Evolutionary conservation across 208 protist species (phyloP), one percentile per base, ranked within the genome.

Genomic region (Wallacemonas sp.): DNA sequence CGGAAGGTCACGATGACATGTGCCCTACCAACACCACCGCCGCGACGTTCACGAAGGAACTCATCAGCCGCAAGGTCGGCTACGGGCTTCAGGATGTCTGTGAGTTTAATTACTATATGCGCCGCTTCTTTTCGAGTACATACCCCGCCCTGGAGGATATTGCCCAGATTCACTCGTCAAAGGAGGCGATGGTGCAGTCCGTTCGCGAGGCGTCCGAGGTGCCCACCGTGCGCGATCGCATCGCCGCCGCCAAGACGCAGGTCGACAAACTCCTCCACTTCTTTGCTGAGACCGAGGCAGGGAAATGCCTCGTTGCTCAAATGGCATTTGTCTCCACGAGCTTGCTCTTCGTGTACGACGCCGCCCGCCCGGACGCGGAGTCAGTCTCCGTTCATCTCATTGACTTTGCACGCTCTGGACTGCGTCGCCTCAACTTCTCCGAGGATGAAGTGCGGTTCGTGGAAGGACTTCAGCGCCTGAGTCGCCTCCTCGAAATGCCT

Each of bases 261-360:
- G 39, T 87, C 3, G 23, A 69, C 3, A 43, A 72, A 6, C n/a
- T 93, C 0, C 26, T 90, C 8, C 11, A 80, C 41, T 93, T 90
- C 65, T 87, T 89, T 38, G 77, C 69, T 19, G 44, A 72, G 12
- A 80, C 74, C 1, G 46, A 77, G 1, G 69, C 84, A 1, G 87
- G 87, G n/a, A 29, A 41, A 9, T 83, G 70, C 47, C 39, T 93
- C 39, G 39, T 90, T 14, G 54, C 74, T 26, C 54, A 77, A 23
- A 80, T 83, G 61, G 83, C 88, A 0, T 88, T 94, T 70, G 84
- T 94, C 0, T 94, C 88, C n/a, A 68, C 84, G 16, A 88, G 77
- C 24, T 36, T 91, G 29, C 61, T 94, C 26, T 58, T 90, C n/a
- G 48, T 87, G 3, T 94, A 94, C 61, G 85, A 94, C 61, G 74